Evolutionary conservation across 2,329 filamentous ascomycete species (phyloP).

Genomic region (Spiromastix sp.): DNA sequence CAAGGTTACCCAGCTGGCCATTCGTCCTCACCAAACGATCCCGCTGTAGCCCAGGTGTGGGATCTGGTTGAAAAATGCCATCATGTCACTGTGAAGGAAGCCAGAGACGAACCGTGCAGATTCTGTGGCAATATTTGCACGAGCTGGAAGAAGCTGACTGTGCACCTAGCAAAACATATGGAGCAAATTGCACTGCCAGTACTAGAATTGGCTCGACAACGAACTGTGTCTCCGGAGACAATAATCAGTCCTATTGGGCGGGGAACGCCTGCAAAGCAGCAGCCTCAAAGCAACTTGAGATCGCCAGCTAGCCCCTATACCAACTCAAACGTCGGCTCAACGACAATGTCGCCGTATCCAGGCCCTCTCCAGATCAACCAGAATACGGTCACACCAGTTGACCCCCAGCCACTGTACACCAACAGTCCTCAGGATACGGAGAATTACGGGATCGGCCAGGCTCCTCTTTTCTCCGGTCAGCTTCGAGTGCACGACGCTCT

Average conservation of each 20-base stretch:
- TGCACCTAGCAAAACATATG: slow-evolving; percentile 93
- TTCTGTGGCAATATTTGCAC: slow-evolving; percentile 75
- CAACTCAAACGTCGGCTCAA: background rate
- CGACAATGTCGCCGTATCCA: background rate
- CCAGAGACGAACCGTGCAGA: slow-evolving; percentile 69
- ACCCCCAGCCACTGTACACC: background rate
- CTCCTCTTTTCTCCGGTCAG: slow-evolving; percentile 2
- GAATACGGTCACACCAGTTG: background rate
- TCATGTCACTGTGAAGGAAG: slow-evolving; percentile 52
- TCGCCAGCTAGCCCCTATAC: background rate
- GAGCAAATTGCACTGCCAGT: slow-evolving; percentile 81
- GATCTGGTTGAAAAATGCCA: slow-evolving; percentile 68
- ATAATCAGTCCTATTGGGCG: slow-evolving; percentile 6
- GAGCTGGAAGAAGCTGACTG: slow-evolving; percentile 86
- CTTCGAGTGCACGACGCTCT: slow-evolving; percentile 7
- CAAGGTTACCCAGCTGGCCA: slow-evolving; percentile 17
- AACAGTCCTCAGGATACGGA: slow-evolving; percentile 1
- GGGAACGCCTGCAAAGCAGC: background rate
- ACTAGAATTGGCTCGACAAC: slow-evolving; percentile 41
- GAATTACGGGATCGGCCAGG: slow-evolving; percentile 3
- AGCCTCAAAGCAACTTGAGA: background rate
- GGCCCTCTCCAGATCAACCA: slow-evolving; percentile 2
- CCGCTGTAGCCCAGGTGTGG: slow-evolving; percentile 57
- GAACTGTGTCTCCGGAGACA: slow-evolving; percentile 34
- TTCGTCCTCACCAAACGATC: slow-evolving; percentile 19